Evolutionary conservation across 345 rosid genomes (phyloP), one percentile per base, ranked within the genome.

Genomic region (Populus deltoides): DNA sequence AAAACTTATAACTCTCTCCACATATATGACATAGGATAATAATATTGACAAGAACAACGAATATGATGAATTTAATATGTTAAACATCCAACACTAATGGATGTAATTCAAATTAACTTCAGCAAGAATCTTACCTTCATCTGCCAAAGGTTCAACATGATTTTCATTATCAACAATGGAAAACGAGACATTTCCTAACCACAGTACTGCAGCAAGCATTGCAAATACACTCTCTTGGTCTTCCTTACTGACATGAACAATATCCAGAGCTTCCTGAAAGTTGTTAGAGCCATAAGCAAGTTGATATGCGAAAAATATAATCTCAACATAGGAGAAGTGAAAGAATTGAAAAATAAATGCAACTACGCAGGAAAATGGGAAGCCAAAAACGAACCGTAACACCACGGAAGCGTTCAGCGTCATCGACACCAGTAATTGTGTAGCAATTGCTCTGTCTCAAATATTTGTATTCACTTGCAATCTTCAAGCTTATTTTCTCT

Each of bases 131-230:
- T 90, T 81, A 96, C 99, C 86, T 90, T 93, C 98, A 89, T 93
- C 97, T 75, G 73, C 84, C 66, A 88, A 82, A 71, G 94, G 89
- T 85, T 96, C 97, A 78, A 90, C 95, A 80, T 96, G 99, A 86
- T 92, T 92, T 87, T 96, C 99, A 85, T 90, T 93, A 86, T 96
- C 99, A 78, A 90, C 86, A 70, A 89, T 68, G 13, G 88, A 77
- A 85, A 96, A 93, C 17, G 94, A 89, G 84, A 92, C 83, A 77
- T 96, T 91, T 87, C 99, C 99, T 71, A 96, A 83, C 98, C 99
- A 96, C 74, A 96, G 71, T n/a, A 96, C 98, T 51, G 99, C 98
- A 80, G 99, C 90, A 80, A 96, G 93, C 97, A 93, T 93, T 73
- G 98, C 92, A 76, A 93, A 96, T 11, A 92, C 97, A 85, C 89